Evolutionary conservation across 768 basidiomycete genomes (phyloP).

Genomic region (Leccinum imitatum): DNA sequence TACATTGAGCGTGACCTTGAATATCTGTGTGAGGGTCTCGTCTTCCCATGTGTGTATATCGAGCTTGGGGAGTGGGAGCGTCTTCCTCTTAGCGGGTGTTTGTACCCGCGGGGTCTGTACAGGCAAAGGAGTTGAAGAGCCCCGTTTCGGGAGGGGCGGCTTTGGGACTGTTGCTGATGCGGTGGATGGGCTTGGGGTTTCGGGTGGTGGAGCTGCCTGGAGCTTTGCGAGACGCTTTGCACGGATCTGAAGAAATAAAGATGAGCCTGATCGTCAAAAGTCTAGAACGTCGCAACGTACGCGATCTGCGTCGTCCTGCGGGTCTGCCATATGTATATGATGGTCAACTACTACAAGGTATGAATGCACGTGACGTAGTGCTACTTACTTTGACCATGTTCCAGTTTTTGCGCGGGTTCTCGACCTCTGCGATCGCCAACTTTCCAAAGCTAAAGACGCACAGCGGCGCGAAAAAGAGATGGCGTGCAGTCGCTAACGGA

Average conservation of each 20-base stretch:
- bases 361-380: slow-evolving; percentile 12
- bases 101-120: slow-evolving; percentile 34
- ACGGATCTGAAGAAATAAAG: slow-evolving; percentile 61
- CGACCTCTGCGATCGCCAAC: slow-evolving; percentile 51
- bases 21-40: slow-evolving; percentile 60
- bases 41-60: slow-evolving; percentile 71
- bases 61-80: slow-evolving; percentile 41
- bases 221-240: slow-evolving; percentile 89
- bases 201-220: slow-evolving; percentile 45
- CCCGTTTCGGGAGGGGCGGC: slow-evolving; percentile 37
- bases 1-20: slow-evolving; percentile 82
- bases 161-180: slow-evolving; percentile 30
- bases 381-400: slow-evolving; percentile 28
- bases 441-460: slow-evolving; percentile 82
- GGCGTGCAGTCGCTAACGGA: slow-evolving; percentile 67
- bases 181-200: slow-evolving; percentile 10
- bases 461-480: slow-evolving; percentile 79
- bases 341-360: slow-evolving; percentile 7
- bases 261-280: neutral
- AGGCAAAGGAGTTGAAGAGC: slow-evolving; percentile 20
- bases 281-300: slow-evolving; percentile 37
- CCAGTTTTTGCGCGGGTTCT: slow-evolving; percentile 48
- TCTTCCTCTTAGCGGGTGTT: slow-evolving; percentile 50
- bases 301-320: slow-evolving; percentile 79
- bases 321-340: slow-evolving; percentile 38